A percentile compares a stretch with the other conserved stretches of the same genome.
Conservation (phyloP, 2,329 filamentous ascomycete species). For the Colletotrichum shisoi region DNA sequence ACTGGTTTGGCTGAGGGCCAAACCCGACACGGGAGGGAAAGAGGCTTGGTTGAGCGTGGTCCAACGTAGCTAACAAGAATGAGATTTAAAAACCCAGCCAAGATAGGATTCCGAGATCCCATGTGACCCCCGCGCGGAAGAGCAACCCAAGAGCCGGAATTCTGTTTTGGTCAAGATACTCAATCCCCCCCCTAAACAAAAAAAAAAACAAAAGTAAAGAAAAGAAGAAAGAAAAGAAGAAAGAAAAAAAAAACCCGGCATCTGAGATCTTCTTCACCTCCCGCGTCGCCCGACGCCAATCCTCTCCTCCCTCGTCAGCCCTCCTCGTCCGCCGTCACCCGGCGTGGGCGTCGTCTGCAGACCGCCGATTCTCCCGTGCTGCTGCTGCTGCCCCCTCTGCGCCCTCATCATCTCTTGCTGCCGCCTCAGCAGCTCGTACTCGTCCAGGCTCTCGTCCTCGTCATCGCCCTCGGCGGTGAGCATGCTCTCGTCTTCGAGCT, state of each 20-base stretch:
- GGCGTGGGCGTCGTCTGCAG: slow-evolving; percentile 44
- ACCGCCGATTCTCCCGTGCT: slow-evolving; percentile 30
- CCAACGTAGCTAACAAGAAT: not conserved
- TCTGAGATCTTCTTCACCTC: slow-evolving; percentile 24
- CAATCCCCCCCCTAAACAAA: too few relatives aligned
- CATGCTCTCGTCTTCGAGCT: slow-evolving; percentile 34
- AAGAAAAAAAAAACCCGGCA: not conserved
- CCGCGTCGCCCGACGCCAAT: slow-evolving; percentile 49
- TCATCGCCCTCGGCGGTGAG: slow-evolving; percentile 35
- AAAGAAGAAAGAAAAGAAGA: too few relatives aligned
- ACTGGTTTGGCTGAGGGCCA: not conserved
- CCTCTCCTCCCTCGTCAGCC: slow-evolving; percentile 50
- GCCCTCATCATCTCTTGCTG: slow-evolving; percentile 30
- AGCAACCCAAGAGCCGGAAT: not conserved
- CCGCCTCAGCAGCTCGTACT: slow-evolving; percentile 36
- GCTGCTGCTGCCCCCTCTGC: slow-evolving; percentile 41
- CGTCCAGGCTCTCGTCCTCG: slow-evolving; percentile 25
- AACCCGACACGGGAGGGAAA: not conserved
- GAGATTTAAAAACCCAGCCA: not conserved
- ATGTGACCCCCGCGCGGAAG: not conserved
- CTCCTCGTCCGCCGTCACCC: slow-evolving; percentile 35
- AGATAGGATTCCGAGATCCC: not conserved
- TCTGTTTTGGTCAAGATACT: not conserved
- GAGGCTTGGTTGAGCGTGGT: not conserved
- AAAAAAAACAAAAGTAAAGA: not conserved